Evolutionary conservation across 768 basidiomycete genomes (phyloP), one percentile per base, ranked within the genome.

Genomic region (Boletus reticulatus): DNA sequence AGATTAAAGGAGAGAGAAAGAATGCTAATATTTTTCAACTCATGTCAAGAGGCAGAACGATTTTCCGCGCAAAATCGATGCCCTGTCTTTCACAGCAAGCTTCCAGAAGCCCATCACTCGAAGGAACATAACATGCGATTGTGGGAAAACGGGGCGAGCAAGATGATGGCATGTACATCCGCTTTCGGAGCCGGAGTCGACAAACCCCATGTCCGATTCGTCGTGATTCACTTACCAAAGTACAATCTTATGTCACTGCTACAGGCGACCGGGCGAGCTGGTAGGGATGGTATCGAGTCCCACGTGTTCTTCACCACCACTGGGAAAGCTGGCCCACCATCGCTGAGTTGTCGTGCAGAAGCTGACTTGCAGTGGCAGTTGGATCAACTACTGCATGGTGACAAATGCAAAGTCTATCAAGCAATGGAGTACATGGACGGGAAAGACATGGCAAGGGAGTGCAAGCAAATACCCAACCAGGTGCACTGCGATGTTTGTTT

Each of bases 341-440:
- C 31, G 1, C 4, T 16, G 34, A 38, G 29, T 24, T 6, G 5
- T 7, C 1, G 4, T 5, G 0, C 20, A n/a, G 12, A 48, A 0
- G 45, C 16, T 24, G 45, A 53, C 45, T n/a, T 42, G 38, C 20
- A 7, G 32, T 24, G 31, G 20, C 2, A 53, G 12, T 38, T 53
- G 17, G 7, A 12, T 41, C 52, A 53, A 34, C 19, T 53, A 1
- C 29, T 53, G 3, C 9, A 48, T 12, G 1, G 20, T 20, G 31
- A n/a, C 39, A 48, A 1, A 29, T 53, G 52, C 50, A 51, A 43
- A 22, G 50, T 51, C 17, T 3, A 1, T n/a, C 42, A 34, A 39
- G 53, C 32, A 9, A 53, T 53, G 46, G 22, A 48, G 9, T 27
- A 42, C 4, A 53, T 53, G 53, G 46, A 53, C 0, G 53, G 46